These are phyloP conservation scores for Prunus mongolica DNA, from an alignment of 306 rosid species.

Conservation along the genomic window DNA sequence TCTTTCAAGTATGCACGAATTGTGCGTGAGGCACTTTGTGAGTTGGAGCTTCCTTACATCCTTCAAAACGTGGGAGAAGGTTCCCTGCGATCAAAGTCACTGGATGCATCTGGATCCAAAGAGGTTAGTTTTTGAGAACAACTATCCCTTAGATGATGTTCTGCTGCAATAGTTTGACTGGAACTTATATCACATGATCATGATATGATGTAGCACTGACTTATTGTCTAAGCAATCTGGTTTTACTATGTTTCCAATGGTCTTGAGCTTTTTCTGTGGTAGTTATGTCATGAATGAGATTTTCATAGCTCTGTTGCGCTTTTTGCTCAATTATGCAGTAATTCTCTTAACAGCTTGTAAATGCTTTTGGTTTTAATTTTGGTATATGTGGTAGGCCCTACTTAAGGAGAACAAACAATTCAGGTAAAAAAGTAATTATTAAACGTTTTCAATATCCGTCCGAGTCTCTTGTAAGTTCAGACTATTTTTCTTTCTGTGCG, in stretches of 20 bases:
- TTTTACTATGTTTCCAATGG: too few species aligned
- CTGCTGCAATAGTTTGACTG: too few species aligned
- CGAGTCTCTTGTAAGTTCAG: not conserved
- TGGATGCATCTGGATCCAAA: constrained; percentile 58
- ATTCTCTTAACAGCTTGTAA: too few species aligned
- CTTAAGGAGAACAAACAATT: not conserved
- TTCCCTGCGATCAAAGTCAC: constrained; percentile 46
- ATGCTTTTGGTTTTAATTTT: too few species aligned
- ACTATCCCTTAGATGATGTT: not conserved
- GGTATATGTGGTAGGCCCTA: too few species aligned
- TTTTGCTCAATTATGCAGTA: too few species aligned
- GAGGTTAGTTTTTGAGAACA: constrained; percentile 47
- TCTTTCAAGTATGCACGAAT: constrained; percentile 65
- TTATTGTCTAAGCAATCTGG: too few species aligned
- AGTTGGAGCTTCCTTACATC: constrained; percentile 86
- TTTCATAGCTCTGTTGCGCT: too few species aligned
- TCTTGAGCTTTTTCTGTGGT: too few species aligned
- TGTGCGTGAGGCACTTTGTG: constrained; percentile 96
- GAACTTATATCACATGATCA: too few species aligned
- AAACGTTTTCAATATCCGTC: not conserved
- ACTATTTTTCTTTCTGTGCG: not conserved
- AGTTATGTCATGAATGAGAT: too few species aligned
- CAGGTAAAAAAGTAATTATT: not conserved
- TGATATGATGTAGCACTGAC: too few species aligned
- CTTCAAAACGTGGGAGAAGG: constrained; percentile 89